Evolutionary conservation across 2,329 filamentous ascomycete genomes (phyloP).

Genomic region (Byssoonygena ceratinophila): DNA sequence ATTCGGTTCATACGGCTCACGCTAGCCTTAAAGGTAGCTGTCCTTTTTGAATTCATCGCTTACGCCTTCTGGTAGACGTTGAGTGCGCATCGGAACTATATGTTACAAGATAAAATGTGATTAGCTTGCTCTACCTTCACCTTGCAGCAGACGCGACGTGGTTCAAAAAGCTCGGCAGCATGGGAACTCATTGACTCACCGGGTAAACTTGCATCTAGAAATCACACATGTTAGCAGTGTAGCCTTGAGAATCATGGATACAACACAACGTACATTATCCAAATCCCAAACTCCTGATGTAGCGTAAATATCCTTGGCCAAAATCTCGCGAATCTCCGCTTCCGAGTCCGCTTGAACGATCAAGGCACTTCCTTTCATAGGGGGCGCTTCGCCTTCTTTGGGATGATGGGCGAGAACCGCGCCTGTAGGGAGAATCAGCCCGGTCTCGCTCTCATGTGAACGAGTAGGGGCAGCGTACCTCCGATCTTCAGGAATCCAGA

Average conservation of each 20-base stretch:
- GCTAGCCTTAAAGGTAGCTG: no score
- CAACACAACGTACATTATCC: conserved; percentile 42
- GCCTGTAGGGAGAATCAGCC: conserved; percentile 35
- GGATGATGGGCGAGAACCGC: conserved; percentile 58
- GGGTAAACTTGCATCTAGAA: conserved; percentile 14
- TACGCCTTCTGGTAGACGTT: conserved; percentile 8
- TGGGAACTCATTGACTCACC: not conserved
- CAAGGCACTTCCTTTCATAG: conserved; percentile 64
- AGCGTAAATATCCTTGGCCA: conserved; percentile 65
- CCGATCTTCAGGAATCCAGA: conserved; percentile 54
- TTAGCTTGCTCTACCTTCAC: not conserved
- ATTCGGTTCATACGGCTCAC: no score
- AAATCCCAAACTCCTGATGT: conserved; percentile 69
- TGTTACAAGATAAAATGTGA: not conserved
- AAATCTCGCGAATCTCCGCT: conserved; percentile 56
- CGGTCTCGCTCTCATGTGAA: not conserved
- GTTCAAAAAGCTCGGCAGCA: not conserved
- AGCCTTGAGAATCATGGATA: not conserved
- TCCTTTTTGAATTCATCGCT: not conserved
- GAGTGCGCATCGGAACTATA: conserved; percentile 15
- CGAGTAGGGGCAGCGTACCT: conserved; percentile 36
- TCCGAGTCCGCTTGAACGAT: conserved; percentile 55
- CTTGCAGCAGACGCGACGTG: not conserved
- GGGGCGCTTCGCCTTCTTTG: conserved; percentile 49
- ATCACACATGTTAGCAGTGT: conserved; percentile 3